Evolutionary conservation across 2,329 filamentous ascomycete genomes (phyloP).

Genomic region (Dothiorella sarmentorum): DNA sequence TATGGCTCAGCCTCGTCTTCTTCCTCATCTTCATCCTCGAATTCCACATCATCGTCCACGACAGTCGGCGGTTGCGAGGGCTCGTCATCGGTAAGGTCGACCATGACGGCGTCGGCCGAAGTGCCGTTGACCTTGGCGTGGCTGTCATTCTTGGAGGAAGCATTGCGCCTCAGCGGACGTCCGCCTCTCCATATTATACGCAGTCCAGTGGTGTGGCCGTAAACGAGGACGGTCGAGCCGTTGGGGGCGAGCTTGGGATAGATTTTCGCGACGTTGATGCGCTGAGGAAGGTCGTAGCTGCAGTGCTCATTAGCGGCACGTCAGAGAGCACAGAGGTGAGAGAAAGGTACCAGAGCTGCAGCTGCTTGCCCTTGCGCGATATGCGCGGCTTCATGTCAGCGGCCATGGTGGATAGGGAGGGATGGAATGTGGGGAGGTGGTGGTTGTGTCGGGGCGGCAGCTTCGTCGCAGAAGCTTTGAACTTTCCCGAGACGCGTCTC

Average conservation of each 20-base stretch:
- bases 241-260: slow-evolving; percentile 59
- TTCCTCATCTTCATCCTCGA: slow-evolving; percentile 56
- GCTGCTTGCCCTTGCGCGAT: slow-evolving; percentile 13
- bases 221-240: slow-evolving; percentile 59
- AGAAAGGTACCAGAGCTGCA: slow-evolving; percentile 13
- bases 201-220: slow-evolving; percentile 57
- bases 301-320: not conserved
- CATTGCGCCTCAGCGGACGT: slow-evolving; percentile 40
- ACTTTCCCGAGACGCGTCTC: slow-evolving; percentile 19
- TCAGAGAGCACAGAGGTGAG: too few relatives aligned
- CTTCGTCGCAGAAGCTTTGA: slow-evolving; percentile 15
- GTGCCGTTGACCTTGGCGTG: slow-evolving; percentile 41
- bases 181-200: slow-evolving; percentile 61
- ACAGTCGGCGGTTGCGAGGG: slow-evolving; percentile 26
- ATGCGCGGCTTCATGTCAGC: slow-evolving; percentile 14
- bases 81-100: slow-evolving; percentile 54
- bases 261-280: slow-evolving; percentile 53
- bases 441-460: slow-evolving; percentile 15
- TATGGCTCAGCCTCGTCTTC: slow-evolving; percentile 56
- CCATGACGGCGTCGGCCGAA: slow-evolving; percentile 48
- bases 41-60: slow-evolving; percentile 36
- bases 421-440: slow-evolving; percentile 2
- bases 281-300: slow-evolving; percentile 60
- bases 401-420: slow-evolving; percentile 3
- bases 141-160: slow-evolving; percentile 26